Evolutionary conservation across 495 filamentous ascomycete species (phyloP).

Genomic region (Achaetomiella virescens): DNA sequence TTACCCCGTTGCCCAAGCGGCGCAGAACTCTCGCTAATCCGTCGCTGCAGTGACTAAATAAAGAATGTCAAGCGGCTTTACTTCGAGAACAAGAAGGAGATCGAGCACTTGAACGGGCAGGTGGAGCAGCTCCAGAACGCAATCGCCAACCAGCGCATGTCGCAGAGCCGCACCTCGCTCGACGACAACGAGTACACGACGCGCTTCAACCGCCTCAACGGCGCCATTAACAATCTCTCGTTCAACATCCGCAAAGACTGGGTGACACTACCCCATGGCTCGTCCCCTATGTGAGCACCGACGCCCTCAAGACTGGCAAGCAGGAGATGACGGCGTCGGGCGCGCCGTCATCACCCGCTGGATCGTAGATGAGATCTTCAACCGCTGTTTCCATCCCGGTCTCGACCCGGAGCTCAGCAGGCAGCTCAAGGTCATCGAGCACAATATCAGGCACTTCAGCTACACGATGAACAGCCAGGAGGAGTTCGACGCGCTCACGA

Average conservation of each 20-base stretch:
- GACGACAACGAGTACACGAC: conserved; percentile 93
- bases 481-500: conserved; percentile 80
- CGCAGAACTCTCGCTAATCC: conserved; percentile 9
- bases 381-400: conserved; percentile 84
- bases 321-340: conserved; percentile 97
- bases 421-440: conserved; percentile 80
- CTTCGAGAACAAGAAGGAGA: conserved; percentile 88
- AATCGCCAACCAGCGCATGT: conserved; percentile 89
- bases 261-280: conserved; percentile 78
- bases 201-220: conserved; percentile 86
- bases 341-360: conserved; percentile 83
- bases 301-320: conserved; percentile 72
- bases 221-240: conserved; percentile 87
- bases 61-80: conserved; percentile 96
- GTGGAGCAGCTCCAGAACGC: conserved; percentile 95
- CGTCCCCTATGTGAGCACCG: conserved; percentile 66
- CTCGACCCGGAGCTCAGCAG: conserved; percentile 68
- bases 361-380: conserved; percentile 87
- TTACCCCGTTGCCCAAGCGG: neutral
- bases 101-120: conserved; percentile 79
- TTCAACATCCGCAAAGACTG: conserved; percentile 95
- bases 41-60: conserved; percentile 76
- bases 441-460: conserved; percentile 72
- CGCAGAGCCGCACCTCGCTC: conserved; percentile 87
- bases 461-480: conserved; percentile 68